A percentile compares a stretch with the other conserved stretches of the same genome.
These are phyloP conservation scores for Solanum pinnatisectum DNA, from an alignment of 257 asterid genomes.

Conservation along the genomic window DNA sequence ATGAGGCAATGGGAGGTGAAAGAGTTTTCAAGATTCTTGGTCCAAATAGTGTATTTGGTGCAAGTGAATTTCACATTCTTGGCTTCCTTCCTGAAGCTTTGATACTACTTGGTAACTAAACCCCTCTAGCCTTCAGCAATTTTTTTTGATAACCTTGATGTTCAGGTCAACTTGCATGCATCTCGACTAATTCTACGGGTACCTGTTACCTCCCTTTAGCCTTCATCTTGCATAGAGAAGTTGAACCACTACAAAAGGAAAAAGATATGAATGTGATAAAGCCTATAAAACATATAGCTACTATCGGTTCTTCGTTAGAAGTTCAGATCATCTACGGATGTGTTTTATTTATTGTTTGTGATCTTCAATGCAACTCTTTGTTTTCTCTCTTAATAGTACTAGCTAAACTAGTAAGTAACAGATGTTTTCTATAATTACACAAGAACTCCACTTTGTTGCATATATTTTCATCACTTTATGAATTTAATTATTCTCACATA, in stretches of 20 bases:
- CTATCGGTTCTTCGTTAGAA: not conserved
- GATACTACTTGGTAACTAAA: constrained; percentile 35
- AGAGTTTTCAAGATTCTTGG: constrained; percentile 44
- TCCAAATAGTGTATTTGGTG: constrained; percentile 43
- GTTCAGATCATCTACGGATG: too few relatives aligned
- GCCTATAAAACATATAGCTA: not conserved
- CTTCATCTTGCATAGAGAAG: not conserved
- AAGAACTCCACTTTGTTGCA: too few relatives aligned
- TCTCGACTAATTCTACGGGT: not conserved
- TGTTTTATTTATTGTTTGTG: too few relatives aligned
- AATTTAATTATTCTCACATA: too few relatives aligned
- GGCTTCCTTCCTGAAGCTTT: constrained; percentile 42
- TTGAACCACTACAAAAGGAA: not conserved
- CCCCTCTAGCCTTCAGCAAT: not conserved
- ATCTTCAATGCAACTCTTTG: too few relatives aligned
- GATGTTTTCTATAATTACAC: too few relatives aligned
- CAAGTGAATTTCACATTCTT: constrained; percentile 42
- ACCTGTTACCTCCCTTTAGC: not conserved
- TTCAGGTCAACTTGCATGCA: not conserved
- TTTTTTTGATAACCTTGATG: not conserved
- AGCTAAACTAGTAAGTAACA: too few relatives aligned
- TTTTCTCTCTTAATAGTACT: too few relatives aligned
- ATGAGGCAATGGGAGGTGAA: constrained; percentile 34
- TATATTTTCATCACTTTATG: too few relatives aligned
- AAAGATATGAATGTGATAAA: not conserved